Conservation (phyloP, 495 filamentous ascomycete species). For the Neurospora sp. region DNA sequence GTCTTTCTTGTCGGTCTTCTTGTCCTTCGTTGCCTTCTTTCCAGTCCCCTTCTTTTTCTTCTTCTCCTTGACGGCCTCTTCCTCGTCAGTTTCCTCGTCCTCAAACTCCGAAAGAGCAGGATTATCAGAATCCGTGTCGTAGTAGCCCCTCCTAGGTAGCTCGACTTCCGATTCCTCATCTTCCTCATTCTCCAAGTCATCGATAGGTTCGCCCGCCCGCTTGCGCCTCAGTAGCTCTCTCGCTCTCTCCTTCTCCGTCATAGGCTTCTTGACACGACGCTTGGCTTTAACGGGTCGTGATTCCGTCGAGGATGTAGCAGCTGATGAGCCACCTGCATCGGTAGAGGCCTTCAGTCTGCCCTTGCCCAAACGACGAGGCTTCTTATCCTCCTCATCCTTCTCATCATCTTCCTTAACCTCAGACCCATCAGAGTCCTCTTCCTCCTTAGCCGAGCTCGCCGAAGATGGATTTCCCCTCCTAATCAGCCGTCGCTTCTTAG, state of each 20-base stretch:
- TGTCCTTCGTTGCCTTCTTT: constrained; percentile 1
- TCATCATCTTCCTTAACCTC: not conserved
- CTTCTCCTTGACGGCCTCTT: constrained; percentile 13
- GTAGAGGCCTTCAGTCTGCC: not conserved
- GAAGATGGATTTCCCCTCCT: not conserved
- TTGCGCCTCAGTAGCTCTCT: constrained; percentile 18
- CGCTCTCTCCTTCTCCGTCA: constrained; percentile 19
- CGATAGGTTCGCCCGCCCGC: constrained; percentile 46
- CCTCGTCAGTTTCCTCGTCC: constrained; percentile 28
- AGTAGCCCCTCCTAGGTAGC: constrained; percentile 18
- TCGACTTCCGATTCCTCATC: constrained; percentile 3
- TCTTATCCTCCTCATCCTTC: not conserved
- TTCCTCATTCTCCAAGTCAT: constrained; percentile 30
- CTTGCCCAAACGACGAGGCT: not conserved
- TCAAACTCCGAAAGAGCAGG: constrained; percentile 33
- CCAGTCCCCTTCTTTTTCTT: not conserved
- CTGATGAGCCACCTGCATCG: not conserved
- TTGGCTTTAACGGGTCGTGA: not conserved
- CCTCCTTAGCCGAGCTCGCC: not conserved
- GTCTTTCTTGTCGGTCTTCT: not conserved
- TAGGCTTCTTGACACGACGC: not conserved
- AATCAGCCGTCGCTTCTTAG: not conserved
- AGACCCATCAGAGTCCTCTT: not conserved
- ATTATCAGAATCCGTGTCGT: constrained; percentile 33
- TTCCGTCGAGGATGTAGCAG: not conserved